A percentile compares a stretch with the other conserved stretches of the same genome.
phyloP scores from a whole-genome alignment of 331 rosid genomes.

The Malus hybrid region DNA sequence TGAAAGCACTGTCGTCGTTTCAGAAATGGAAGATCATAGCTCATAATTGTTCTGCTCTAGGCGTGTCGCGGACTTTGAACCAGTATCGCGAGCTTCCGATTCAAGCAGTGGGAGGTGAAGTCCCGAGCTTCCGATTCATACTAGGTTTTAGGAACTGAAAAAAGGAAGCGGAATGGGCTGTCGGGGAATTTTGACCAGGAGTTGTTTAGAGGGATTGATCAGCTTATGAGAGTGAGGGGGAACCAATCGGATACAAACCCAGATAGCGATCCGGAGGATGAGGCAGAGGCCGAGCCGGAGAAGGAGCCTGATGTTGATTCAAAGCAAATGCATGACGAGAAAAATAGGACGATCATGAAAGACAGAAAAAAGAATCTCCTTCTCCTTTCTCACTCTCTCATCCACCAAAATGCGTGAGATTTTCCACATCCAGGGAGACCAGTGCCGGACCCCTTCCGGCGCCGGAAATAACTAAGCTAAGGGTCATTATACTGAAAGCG shows the following conservation, averaged over 20 bases:
- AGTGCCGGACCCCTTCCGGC: too few relatives aligned
- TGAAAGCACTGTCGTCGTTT: slow-evolving; percentile 39
- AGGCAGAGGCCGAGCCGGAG: neutral
- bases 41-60: slow-evolving; percentile 45
- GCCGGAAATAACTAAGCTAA: too few relatives aligned
- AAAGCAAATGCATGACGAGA: neutral
- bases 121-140: slow-evolving; percentile 18
- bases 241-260: slow-evolving; percentile 37
- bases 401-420: too few relatives aligned
- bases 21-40: slow-evolving; percentile 75
- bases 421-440: too few relatives aligned
- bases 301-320: slow-evolving; percentile 16
- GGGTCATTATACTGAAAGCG: too few relatives aligned
- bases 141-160: slow-evolving; percentile 18
- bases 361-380: too few relatives aligned
- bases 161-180: slow-evolving; percentile 25
- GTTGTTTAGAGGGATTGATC: slow-evolving; percentile 39
- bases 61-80: slow-evolving; percentile 35
- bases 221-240: slow-evolving; percentile 32
- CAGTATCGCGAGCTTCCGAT: slow-evolving; percentile 34
- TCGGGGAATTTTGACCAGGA: slow-evolving; percentile 39
- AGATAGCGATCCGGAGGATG: slow-evolving; percentile 46
- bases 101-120: slow-evolving; percentile 22
- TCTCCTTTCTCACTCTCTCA: too few relatives aligned
- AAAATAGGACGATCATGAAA: too few relatives aligned